Base-by-base conservation (phyloP, 140 eudicot species). In the Anethum foeniculum region DNA sequence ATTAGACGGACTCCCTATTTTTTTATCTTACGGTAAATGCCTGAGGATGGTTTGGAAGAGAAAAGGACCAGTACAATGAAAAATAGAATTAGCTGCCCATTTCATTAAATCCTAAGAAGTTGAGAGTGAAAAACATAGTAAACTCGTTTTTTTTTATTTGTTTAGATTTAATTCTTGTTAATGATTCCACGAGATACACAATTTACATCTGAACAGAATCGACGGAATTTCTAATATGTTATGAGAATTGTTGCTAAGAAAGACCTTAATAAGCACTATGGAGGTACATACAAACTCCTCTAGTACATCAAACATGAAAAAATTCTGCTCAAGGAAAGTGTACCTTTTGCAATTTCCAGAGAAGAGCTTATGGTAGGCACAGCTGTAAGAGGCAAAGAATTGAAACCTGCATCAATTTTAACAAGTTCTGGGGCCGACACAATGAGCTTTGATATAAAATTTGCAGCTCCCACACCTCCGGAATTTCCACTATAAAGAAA, bases 381-480 rank as follows among this genome's bases (percentile, higher is more conserved):
- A 23, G 97, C 87, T 81, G 86, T 91, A 49, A 77, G 23, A 30
- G 97, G 96, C 88, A 93, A 84, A 79, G 87, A 79, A 80, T 90
- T 93, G 83, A 81, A 84, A 80, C 88, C 81, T 51, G 97, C 97
- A 82, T 87, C 54, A 13, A 93, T 82, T 30, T 88, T 85, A 71
- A 85, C 77, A 64, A 93, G 92, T 46, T 82, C 85, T 15, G 91
- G 88, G 30, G 96, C 88, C 14, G 44, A 77, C 74, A 84, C 46
- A 81, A 91, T 79, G 62, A 93, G 82, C 77, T 81, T 87, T 27
- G 88, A 80, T 82, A 91, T 51, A 84, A 93, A 88, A 5, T 82
- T 80, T 52, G 91, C 96, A 73, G 86, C 86, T 85, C 73, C 90
- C 76, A 69, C 81, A 78, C 92, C 92, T 34, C 98, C 98, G 13